These are phyloP conservation scores for Steccherinum ochraceum DNA, from an alignment of 768 basidiomycete species.

Conservation along the genomic window DNA sequence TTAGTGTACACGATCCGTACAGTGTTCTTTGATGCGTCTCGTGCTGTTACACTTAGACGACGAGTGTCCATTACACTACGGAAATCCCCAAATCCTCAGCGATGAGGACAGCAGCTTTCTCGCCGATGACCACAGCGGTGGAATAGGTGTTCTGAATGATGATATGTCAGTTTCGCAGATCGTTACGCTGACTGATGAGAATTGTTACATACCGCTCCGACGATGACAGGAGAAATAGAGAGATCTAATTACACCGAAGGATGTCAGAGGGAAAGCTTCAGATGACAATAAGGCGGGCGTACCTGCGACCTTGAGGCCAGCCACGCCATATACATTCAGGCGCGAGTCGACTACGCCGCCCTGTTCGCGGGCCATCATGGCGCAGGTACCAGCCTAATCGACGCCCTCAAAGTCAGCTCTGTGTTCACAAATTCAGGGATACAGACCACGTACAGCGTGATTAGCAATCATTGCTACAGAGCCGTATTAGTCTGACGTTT, in stretches of 20 bases:
- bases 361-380: slow-evolving; percentile 54
- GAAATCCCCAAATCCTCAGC: slow-evolving; percentile 41
- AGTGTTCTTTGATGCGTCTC: too few relatives aligned
- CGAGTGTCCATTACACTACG: slow-evolving; percentile 6
- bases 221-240: slow-evolving; percentile 32
- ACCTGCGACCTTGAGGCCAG: slow-evolving; percentile 55
- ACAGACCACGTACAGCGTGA: not conserved
- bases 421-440: not conserved
- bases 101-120: slow-evolving; percentile 57
- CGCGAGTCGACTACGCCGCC: slow-evolving; percentile 57
- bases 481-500: slow-evolving; percentile 31
- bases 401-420: not conserved
- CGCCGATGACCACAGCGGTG: slow-evolving; percentile 41
- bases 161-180: not conserved
- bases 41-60: too few relatives aligned
- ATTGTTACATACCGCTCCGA: slow-evolving; percentile 22
- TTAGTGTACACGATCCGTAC: too few relatives aligned
- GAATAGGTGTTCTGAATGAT: slow-evolving; percentile 33
- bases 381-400: slow-evolving; percentile 58
- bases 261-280: not conserved
- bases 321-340: slow-evolving; percentile 58
- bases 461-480: slow-evolving; percentile 13
- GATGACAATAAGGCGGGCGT: not conserved
- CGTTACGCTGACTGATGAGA: not conserved
- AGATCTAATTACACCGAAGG: slow-evolving; percentile 28